Evolutionary conservation across 2,329 filamentous ascomycete genomes (phyloP).

Genomic region (Fusarium euwallaceae): DNA sequence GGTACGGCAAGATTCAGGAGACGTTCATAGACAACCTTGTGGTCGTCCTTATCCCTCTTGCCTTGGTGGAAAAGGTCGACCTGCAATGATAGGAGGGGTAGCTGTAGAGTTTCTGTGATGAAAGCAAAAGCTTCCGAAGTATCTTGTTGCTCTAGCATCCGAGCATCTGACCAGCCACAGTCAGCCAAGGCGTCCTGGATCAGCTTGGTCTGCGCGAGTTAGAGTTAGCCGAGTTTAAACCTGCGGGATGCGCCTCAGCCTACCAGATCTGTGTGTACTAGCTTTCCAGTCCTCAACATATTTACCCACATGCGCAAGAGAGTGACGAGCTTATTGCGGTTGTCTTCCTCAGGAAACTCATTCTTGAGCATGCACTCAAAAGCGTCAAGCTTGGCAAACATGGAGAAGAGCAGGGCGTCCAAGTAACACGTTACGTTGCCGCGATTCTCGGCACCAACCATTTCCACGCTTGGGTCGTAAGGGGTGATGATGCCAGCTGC

Average conservation of each 20-base stretch:
- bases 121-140: conserved; percentile 96
- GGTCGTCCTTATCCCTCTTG: conserved; percentile 86
- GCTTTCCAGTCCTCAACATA: conserved; percentile 83
- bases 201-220: conserved; percentile 74
- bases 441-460: conserved; percentile 90
- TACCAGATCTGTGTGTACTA: conserved; percentile 89
- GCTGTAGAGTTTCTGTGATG: conserved; percentile 88
- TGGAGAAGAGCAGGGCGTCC: conserved; percentile 91
- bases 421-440: conserved; percentile 93
- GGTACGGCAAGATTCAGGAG: conserved; percentile 93
- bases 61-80: conserved; percentile 96
- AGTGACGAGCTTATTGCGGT: conserved; percentile 79
- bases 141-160: conserved; percentile 86
- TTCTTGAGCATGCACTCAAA: conserved; percentile 94
- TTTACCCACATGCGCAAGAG: conserved; percentile 93
- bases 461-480: conserved; percentile 77
- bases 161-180: conserved; percentile 91
- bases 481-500: conserved; percentile 82
- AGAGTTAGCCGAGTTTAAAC: conserved; percentile 46
- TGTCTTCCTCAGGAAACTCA: conserved; percentile 76
- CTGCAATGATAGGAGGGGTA: conserved; percentile 90
- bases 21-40: conserved; percentile 94
- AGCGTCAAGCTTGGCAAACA: conserved; percentile 91
- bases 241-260: conserved; percentile 41
- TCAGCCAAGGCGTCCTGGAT: conserved; percentile 85